A percentile compares a stretch with the other conserved stretches of the same genome.
phyloP scores from a whole-genome alignment of 2,329 filamentous ascomycete genomes.

The Aspergillus thermomutatus region DNA sequence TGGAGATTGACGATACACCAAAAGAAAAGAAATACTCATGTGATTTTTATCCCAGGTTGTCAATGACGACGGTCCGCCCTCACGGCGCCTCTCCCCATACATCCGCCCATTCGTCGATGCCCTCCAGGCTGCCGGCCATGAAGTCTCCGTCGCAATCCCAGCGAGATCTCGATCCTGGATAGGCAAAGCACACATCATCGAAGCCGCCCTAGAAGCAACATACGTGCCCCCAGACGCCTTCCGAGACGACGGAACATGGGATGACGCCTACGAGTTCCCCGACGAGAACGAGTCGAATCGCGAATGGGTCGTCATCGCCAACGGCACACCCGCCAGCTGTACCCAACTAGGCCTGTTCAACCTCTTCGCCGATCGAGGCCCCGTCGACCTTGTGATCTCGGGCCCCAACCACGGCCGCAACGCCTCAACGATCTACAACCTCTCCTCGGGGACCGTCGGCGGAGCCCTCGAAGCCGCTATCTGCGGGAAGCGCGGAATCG shows the following conservation, averaged over 20 bases:
- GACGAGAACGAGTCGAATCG: conserved; percentile 50
- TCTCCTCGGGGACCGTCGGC: conserved; percentile 72
- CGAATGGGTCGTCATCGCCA: conserved; percentile 69
- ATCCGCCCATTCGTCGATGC: conserved; percentile 67
- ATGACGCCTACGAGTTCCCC: conserved; percentile 11
- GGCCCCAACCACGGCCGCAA: conserved; percentile 79
- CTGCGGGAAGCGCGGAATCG: conserved; percentile 66
- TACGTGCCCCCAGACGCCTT: conserved; percentile 68
- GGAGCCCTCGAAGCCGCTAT: conserved; percentile 71
- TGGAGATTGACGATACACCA: neutral
- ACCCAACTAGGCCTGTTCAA: conserved; percentile 75
- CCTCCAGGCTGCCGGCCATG: conserved; percentile 70
- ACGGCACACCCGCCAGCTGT: conserved; percentile 73
- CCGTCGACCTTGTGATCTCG: conserved; percentile 69
- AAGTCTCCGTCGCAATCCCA: conserved; percentile 82
- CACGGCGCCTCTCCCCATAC: conserved; percentile 68
- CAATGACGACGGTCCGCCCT: conserved; percentile 76
- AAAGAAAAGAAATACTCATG: conserved; percentile 2
- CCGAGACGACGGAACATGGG: conserved; percentile 54
- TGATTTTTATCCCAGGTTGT: conserved; percentile 28
- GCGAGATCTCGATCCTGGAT: conserved; percentile 91
- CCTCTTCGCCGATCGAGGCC: conserved; percentile 65
- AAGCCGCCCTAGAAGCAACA: conserved; percentile 71
- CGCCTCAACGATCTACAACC: conserved; percentile 71
- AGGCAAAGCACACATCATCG: conserved; percentile 91